phyloP scores from a whole-genome alignment of 108 stramenopile genomes.

The Cyclostephanos tholiformis region DNA sequence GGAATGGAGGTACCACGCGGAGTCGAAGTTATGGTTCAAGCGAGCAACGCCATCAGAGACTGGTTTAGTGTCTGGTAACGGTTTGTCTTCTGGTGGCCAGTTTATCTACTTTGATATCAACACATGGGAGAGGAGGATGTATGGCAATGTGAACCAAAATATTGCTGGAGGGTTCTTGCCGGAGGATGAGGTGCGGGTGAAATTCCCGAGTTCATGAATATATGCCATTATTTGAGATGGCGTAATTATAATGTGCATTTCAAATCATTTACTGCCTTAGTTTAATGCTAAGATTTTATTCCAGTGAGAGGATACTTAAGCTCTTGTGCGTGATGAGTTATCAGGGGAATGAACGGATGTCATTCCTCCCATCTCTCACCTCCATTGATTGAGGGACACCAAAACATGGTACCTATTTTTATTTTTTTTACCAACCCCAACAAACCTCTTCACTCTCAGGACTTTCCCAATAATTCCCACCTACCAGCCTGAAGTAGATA shows the following conservation, averaged over 20 bases:
- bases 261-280: constrained; percentile 9
- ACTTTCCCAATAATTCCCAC: no score
- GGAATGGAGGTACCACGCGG: constrained; percentile 97
- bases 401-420: no score
- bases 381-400: no score
- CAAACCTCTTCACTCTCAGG: no score
- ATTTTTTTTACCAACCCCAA: no score
- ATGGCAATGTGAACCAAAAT: constrained; percentile 86
- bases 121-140: constrained; percentile 86
- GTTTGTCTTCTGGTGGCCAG: constrained; percentile 59
- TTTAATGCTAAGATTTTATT: background rate
- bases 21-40: constrained; percentile 97
- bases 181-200: constrained; percentile 88
- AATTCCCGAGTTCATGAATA: constrained; percentile 77
- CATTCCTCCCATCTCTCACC: no score
- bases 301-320: background rate
- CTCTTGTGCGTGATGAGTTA: background rate
- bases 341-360: no score
- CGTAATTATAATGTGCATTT: constrained; percentile 41
- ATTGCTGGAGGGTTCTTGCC: constrained; percentile 79
- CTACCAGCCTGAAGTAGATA: no score
- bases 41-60: constrained; percentile 76
- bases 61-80: constrained; percentile 39
- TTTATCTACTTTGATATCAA: constrained; percentile 91
- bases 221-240: constrained; percentile 21